A percentile compares a stretch with the other conserved stretches of the same genome.
These are phyloP conservation scores for Geranium rotundifolium DNA, from an alignment of 345 rosid species.

Conservation along the genomic window DNA sequence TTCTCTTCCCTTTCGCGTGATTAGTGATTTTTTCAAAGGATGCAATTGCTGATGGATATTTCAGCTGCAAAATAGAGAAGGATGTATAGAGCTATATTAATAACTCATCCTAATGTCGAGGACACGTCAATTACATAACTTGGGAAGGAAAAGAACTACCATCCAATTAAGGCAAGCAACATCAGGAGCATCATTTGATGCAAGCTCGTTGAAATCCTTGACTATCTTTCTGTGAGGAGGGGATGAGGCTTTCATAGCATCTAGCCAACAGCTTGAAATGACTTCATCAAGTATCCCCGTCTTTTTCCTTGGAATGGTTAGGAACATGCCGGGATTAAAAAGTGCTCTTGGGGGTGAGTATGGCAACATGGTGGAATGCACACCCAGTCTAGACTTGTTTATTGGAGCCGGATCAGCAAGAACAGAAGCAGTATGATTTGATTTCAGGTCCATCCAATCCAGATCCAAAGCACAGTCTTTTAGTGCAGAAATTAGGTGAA, in stretches of 20 bases:
- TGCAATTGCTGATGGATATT: conserved; percentile 14
- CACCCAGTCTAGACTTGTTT: conserved; percentile 48
- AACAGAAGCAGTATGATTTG: conserved; percentile 56
- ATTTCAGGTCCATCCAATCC: conserved; percentile 65
- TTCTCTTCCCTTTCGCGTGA: conserved; percentile 8
- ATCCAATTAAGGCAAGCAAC: conserved; percentile 51
- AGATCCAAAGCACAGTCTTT: conserved; percentile 15
- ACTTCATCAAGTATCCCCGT: conserved; percentile 62
- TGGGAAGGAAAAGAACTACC: conserved; percentile 27
- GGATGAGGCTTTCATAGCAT: conserved; percentile 83
- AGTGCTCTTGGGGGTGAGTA: conserved; percentile 38
- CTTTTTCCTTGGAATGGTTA: conserved; percentile 63
- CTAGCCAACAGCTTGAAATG: conserved; percentile 57
- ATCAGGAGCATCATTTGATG: conserved; percentile 31
- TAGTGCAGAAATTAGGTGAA: conserved; percentile 2
- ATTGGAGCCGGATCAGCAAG: conserved; percentile 55
- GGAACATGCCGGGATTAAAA: conserved; percentile 31
- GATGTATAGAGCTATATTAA: not conserved
- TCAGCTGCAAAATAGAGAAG: conserved; percentile 6
- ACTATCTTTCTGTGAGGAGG: conserved; percentile 37
- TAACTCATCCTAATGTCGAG: not conserved
- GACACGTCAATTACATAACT: not conserved
- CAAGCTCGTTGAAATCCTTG: conserved; percentile 31
- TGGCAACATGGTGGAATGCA: conserved; percentile 29
- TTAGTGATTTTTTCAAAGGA: conserved; percentile 9